Percentiles rank a stretch among this genome's conserved stretches.
phyloP scores from a whole-genome alignment of 192 early-diverging fungal species.

The Coemansia sp. region DNA sequence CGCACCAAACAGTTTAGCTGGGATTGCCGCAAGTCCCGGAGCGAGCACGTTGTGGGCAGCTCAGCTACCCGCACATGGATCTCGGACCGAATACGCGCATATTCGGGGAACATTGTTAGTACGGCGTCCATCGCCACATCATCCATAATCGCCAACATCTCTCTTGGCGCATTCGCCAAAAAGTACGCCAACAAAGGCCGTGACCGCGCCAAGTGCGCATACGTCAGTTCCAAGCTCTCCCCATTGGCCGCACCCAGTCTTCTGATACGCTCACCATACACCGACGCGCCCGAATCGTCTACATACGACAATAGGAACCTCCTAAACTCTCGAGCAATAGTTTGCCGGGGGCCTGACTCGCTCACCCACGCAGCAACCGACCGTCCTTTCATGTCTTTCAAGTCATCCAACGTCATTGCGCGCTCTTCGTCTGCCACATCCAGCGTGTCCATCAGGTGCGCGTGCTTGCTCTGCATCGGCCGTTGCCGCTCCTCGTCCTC shows the following conservation, averaged over 20 bases:
- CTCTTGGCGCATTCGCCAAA: conserved; percentile 81
- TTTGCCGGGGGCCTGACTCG: conserved; percentile 77
- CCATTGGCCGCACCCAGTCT: conserved; percentile 83
- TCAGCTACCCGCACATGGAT: conserved; percentile 93
- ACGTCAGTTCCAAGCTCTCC: conserved; percentile 86
- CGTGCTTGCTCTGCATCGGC: conserved; percentile 34
- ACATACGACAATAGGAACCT: conserved; percentile 84
- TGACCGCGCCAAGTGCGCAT: conserved; percentile 73
- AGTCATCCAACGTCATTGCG: conserved; percentile 70
- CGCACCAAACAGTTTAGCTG: conserved; percentile 91
- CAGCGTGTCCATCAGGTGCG: conserved; percentile 55
- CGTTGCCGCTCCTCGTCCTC: conserved; percentile 49
- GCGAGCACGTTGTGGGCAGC: conserved; percentile 75
- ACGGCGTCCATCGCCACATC: conserved; percentile 90
- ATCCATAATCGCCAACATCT: conserved; percentile 90
- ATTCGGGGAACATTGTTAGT: conserved; percentile 82
- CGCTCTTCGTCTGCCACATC: conserved; percentile 64
- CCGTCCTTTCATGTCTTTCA: conserved; percentile 79
- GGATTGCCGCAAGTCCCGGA: conserved; percentile 87
- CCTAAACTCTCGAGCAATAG: conserved; percentile 83
- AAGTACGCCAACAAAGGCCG: conserved; percentile 87
- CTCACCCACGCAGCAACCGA: conserved; percentile 82
- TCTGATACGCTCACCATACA: conserved; percentile 90
- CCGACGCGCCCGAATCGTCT: conserved; percentile 81
- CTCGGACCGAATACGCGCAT: conserved; percentile 85